These are phyloP conservation scores for Sporodiniella umbellata DNA, from an alignment of 371 early-diverging fungal genomes.

Conservation along the genomic window DNA sequence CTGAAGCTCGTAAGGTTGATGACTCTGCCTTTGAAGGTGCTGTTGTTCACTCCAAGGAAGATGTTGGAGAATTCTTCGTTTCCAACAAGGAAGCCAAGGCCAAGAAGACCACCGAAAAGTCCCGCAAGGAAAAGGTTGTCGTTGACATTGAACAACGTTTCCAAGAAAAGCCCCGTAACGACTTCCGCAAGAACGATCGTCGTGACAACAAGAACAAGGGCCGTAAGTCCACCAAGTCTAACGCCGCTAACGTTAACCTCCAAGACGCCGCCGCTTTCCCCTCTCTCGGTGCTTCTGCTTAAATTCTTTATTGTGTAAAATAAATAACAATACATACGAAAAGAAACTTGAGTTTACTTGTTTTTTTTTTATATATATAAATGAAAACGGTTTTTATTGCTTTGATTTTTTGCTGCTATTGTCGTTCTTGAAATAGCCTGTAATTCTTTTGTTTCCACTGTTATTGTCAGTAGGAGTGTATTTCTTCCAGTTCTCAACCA, in stretches of 20 bases:
- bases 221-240: conserved; percentile 39
- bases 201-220: conserved; percentile 36
- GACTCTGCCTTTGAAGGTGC: conserved; percentile 77
- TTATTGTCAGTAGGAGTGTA: conserved; percentile 11
- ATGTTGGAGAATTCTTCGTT: conserved; percentile 59
- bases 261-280: conserved; percentile 77
- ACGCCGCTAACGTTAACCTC: conserved; percentile 61
- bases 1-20: conserved; percentile 69
- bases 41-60: conserved; percentile 66
- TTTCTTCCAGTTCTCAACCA: conserved; percentile 17
- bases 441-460: neutral
- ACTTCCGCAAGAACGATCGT: conserved; percentile 35
- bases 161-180: conserved; percentile 44
- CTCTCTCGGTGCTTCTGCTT: conserved; percentile 57
- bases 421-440: conserved; percentile 1
- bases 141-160: conserved; percentile 52
- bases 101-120: conserved; percentile 39
- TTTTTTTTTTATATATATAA: neutral
- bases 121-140: conserved; percentile 56
- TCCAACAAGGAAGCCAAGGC: conserved; percentile 55
- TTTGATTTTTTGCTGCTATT: conserved; percentile 2
- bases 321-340: too few relatives aligned
- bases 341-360: neutral
- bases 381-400: neutral
- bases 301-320: conserved; percentile 5